These are phyloP conservation scores for Nepenthes mirabilis DNA, from an alignment of 148 eudicot genomes.

Conservation along the genomic window DNA sequence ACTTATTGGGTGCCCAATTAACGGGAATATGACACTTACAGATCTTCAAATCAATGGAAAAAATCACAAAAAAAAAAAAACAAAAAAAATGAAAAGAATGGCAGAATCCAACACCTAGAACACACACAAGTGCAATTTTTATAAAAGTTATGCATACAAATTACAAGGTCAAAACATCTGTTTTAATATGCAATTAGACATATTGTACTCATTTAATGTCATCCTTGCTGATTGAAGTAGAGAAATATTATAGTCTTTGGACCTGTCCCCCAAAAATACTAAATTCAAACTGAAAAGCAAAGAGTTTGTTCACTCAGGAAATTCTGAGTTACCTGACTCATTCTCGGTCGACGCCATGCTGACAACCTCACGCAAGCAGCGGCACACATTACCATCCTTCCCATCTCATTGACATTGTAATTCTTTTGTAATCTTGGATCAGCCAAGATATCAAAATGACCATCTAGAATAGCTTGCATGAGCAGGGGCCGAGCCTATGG, in stretches of 20 bases:
- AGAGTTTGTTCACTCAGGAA: background rate
- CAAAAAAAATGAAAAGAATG: too few species aligned
- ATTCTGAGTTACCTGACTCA: slow-evolving; percentile 39
- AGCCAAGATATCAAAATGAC: slow-evolving; percentile 19
- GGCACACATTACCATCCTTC: slow-evolving; percentile 45
- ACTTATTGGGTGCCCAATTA: too few species aligned
- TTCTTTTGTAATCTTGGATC: slow-evolving; percentile 28
- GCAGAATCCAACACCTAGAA: too few species aligned
- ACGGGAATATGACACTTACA: too few species aligned
- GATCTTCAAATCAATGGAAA: too few species aligned
- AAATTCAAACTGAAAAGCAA: background rate
- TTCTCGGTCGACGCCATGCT: slow-evolving; percentile 41
- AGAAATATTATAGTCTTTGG: background rate
- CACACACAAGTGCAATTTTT: too few species aligned
- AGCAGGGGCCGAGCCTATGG: slow-evolving; percentile 42
- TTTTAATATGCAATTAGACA: too few species aligned
- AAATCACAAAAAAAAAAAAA: too few species aligned
- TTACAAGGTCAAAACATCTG: background rate
- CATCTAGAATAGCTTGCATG: slow-evolving; percentile 30
- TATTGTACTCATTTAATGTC: too few species aligned
- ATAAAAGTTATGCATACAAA: too few species aligned
- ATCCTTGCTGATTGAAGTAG: background rate
- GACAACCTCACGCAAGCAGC: slow-evolving; percentile 48
- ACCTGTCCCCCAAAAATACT: background rate
- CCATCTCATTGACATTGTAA: slow-evolving; percentile 32